Percentiles rank a stretch among this genome's conserved stretches.
Conservation (phyloP, 1,284 basidiomycete genomes). For the Abortiporus biennis region DNA sequence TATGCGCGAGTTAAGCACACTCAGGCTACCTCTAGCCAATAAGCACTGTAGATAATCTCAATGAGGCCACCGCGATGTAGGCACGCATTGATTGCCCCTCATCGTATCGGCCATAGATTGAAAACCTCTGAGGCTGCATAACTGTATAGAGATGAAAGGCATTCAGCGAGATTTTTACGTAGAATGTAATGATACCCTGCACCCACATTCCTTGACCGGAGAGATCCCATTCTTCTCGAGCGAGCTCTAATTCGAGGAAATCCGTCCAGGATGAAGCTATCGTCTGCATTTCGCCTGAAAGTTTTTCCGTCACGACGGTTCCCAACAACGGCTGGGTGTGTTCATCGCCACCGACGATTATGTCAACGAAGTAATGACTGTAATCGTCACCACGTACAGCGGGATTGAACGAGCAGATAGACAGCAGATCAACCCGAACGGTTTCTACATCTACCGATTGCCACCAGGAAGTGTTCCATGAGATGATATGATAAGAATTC, state of each 20-base stretch:
- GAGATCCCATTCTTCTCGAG: background rate
- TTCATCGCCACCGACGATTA: constrained; percentile 10
- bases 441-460: background rate
- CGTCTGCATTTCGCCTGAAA: background rate
- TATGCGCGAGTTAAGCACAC: no score
- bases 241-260: constrained; percentile 8
- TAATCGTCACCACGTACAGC: background rate
- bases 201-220: no score
- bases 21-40: no score
- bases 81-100: no score
- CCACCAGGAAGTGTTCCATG: constrained; percentile 1
- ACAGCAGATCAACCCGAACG: constrained; percentile 9
- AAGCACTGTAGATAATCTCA: no score
- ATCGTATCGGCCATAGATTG: no score
- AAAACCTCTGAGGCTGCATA: no score
- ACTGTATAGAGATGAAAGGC: no score
- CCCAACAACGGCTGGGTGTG: constrained; percentile 9
- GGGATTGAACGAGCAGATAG: constrained; percentile 2
- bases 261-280: constrained; percentile 7
- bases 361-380: constrained; percentile 6
- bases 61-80: no score
- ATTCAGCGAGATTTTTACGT: no score
- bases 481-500: constrained; percentile 5
- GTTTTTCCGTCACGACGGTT: constrained; percentile 5
- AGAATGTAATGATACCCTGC: no score